Conservation (phyloP, 129 eudicot genomes). For the Mikania micrantha region DNA sequence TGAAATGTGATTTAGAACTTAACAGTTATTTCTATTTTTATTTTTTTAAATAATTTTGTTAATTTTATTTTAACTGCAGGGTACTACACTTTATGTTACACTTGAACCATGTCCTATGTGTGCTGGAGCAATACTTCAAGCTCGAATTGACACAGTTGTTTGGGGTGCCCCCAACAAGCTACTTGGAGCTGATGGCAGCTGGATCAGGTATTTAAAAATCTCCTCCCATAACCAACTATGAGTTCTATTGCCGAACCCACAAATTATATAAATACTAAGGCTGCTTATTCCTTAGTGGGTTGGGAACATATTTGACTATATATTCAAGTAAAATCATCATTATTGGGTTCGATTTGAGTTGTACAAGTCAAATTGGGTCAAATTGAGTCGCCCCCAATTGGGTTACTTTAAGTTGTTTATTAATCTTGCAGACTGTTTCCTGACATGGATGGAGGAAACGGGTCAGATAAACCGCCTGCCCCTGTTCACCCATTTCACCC, state of each 20-base stretch:
- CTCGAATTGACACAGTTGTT: constrained; percentile 82
- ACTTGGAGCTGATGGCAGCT: constrained; percentile 99
- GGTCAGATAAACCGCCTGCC: constrained; percentile 47
- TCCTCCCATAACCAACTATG: too few relatives aligned
- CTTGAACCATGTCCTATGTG: constrained; percentile 99
- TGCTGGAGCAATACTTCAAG: constrained; percentile 98
- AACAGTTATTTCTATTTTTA: not conserved
- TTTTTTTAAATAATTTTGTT: not conserved
- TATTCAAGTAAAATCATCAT: not conserved
- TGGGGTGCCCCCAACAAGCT: constrained; percentile 99
- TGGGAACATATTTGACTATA: not conserved
- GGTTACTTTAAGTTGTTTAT: not conserved
- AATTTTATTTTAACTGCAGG: constrained; percentile 33
- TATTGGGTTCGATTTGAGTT: not conserved
- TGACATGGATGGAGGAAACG: constrained; percentile 40
- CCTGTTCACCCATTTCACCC: constrained; percentile 95
- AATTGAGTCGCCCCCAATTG: not conserved
- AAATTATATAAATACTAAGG: too few relatives aligned
- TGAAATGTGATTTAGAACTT: not conserved
- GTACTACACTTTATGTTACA: constrained; percentile 83
- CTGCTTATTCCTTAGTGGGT: too few relatives aligned
- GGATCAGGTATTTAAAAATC: constrained; percentile 81
- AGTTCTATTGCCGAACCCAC: too few relatives aligned
- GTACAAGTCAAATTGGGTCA: not conserved
- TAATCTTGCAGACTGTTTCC: constrained; percentile 72